A percentile compares a stretch with the other conserved stretches of the same genome.
Evolutionary conservation across 371 early-diverging fungal genomes (phyloP).

Genomic region (Rhizomucor pusillus): DNA sequence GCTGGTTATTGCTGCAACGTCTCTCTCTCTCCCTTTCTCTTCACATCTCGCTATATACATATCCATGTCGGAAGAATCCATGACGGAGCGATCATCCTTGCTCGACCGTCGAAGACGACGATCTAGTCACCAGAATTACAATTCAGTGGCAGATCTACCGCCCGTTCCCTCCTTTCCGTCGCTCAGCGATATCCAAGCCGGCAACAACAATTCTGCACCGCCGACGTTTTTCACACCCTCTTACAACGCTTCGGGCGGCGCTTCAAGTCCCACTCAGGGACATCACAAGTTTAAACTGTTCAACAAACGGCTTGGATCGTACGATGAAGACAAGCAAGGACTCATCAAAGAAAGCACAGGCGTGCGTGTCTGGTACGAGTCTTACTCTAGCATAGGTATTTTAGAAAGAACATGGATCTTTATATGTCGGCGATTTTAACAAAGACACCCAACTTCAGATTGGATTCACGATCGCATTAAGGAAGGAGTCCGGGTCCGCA

Average conservation of each 20-base stretch:
- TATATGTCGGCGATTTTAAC: conserved; percentile 3
- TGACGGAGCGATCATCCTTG: conserved; percentile 25
- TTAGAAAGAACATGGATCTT: background rate
- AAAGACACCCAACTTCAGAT: conserved; percentile 45
- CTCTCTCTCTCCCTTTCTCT: conserved; percentile 1
- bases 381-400: conserved; percentile 75
- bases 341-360: conserved; percentile 62
- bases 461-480: conserved; percentile 93
- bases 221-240: conserved; percentile 18
- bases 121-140: conserved; percentile 12
- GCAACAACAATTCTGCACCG: conserved; percentile 15
- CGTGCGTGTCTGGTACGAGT: conserved; percentile 62
- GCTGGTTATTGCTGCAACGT: too few species aligned
- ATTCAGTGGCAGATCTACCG: conserved; percentile 11
- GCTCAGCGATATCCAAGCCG: background rate
- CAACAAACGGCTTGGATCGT: conserved; percentile 36
- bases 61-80: background rate
- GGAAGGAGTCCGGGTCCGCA: conserved; percentile 77
- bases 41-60: background rate
- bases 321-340: conserved; percentile 56
- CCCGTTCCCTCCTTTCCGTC: conserved; percentile 11
- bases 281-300: conserved; percentile 28
- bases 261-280: conserved; percentile 2
- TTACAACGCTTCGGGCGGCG: too few species aligned
- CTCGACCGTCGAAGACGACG: conserved; percentile 30